phyloP scores from a whole-genome alignment of 2,329 filamentous ascomycete species.

The Colletotrichum paranaense region DNA sequence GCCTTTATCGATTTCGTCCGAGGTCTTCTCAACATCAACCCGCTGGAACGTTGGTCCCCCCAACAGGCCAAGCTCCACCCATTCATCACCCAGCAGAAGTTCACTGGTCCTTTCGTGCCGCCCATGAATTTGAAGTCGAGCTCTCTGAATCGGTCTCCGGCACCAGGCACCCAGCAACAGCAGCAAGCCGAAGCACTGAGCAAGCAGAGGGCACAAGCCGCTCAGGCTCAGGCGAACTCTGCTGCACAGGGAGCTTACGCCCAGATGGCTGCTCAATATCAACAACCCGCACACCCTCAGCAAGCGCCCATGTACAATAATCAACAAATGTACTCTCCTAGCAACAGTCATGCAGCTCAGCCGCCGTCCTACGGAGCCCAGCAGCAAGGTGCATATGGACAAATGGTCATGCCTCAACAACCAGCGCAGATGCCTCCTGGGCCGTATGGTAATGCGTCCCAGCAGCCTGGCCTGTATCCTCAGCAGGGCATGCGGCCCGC shows the following conservation, averaged over 20 bases:
- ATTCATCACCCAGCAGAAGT: constrained; percentile 99
- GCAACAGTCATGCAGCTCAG: constrained; percentile 63
- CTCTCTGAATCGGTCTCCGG: constrained; percentile 85
- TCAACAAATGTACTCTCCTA: constrained; percentile 82
- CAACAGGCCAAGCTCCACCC: constrained; percentile 97
- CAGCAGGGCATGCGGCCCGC: constrained; percentile 76
- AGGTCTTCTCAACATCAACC: constrained; percentile 92
- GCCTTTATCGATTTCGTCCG: constrained; percentile 99
- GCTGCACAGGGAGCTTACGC: constrained; percentile 73
- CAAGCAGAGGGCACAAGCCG: constrained; percentile 85
- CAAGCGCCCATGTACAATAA: constrained; percentile 81
- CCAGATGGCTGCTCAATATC: constrained; percentile 60
- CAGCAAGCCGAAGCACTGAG: constrained; percentile 94
- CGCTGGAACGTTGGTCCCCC: constrained; percentile 95
- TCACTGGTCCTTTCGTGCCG: constrained; percentile 93
- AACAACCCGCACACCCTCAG: constrained; percentile 58
- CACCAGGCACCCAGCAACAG: constrained; percentile 94
- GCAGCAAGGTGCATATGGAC: constrained; percentile 77
- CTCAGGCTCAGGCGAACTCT: constrained; percentile 76
- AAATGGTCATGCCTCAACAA: constrained; percentile 77
- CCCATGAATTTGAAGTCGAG: constrained; percentile 96
- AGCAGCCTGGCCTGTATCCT: constrained; percentile 69
- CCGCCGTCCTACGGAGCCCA: constrained; percentile 86
- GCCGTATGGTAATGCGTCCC: constrained; percentile 69
- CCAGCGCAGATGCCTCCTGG: constrained; percentile 73